A percentile compares a stretch with the other conserved stretches of the same genome.
phyloP scores from a whole-genome alignment of 2,329 filamentous ascomycete species.

The Rosellinia necatrix region DNA sequence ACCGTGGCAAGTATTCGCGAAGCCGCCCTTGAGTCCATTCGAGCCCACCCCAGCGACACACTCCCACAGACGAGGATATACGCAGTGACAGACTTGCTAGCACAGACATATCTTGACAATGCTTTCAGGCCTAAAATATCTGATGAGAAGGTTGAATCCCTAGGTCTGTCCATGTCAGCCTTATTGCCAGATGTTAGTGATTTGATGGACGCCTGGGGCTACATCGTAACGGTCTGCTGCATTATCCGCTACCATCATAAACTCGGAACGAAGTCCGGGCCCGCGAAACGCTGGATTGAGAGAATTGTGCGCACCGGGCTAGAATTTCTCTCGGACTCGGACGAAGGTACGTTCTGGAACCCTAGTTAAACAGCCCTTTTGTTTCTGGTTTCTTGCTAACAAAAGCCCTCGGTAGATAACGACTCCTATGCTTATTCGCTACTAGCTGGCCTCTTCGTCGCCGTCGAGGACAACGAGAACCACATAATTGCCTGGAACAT shows the following conservation, averaged over 20 bases:
- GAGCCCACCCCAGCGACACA: constrained; percentile 32
- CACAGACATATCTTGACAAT: constrained; percentile 35
- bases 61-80: constrained; percentile 31
- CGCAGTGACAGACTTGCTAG: constrained; percentile 32
- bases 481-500: constrained; percentile 33
- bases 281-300: constrained; percentile 29
- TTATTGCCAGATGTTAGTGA: constrained; percentile 34
- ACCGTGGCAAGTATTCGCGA: constrained; percentile 33
- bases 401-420: constrained; percentile 27
- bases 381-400: not conserved
- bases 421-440: constrained; percentile 37
- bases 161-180: constrained; percentile 29
- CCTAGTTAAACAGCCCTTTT: not conserved
- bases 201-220: constrained; percentile 27
- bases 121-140: constrained; percentile 31
- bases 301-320: constrained; percentile 33
- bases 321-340: constrained; percentile 38
- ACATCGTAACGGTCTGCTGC: constrained; percentile 31
- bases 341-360: constrained; percentile 25
- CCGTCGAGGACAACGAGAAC: constrained; percentile 32
- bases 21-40: constrained; percentile 32
- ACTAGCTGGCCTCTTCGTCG: constrained; percentile 31
- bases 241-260: constrained; percentile 38
- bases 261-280: constrained; percentile 26
- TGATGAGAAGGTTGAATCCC: constrained; percentile 28